A percentile compares a stretch with the other conserved stretches of the same genome.
phyloP scores from a whole-genome alignment of 306 rosid species.

The Castanea sativa region DNA sequence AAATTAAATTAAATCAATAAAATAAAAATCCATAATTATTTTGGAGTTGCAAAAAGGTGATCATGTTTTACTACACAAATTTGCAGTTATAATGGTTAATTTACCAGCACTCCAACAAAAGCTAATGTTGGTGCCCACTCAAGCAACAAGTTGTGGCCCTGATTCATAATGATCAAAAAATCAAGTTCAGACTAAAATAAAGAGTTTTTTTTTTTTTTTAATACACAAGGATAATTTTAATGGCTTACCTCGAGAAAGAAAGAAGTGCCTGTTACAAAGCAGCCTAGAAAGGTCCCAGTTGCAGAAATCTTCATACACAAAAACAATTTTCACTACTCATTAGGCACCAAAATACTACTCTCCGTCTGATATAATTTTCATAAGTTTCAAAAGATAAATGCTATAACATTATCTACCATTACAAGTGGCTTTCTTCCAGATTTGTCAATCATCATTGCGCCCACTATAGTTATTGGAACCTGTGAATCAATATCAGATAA shows the following conservation, averaged over 20 bases:
- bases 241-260: slow-evolving; percentile 40
- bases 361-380: neutral
- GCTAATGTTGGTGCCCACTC: slow-evolving; percentile 33
- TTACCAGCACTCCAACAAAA: slow-evolving; percentile 40
- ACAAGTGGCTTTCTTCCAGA: slow-evolving; percentile 53
- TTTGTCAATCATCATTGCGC: slow-evolving; percentile 43
- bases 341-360: neutral
- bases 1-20: neutral
- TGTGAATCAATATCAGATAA: slow-evolving; percentile 12
- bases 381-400: neutral
- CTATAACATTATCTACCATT: slow-evolving; percentile 27
- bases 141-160: slow-evolving; percentile 27
- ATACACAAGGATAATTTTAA: neutral
- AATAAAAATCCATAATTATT: neutral
- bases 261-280: slow-evolving; percentile 45
- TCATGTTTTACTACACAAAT: neutral
- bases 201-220: neutral
- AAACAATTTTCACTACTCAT: neutral
- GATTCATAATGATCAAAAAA: slow-evolving; percentile 1
- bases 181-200: neutral
- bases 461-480: slow-evolving; percentile 47
- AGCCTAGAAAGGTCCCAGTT: slow-evolving; percentile 47
- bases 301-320: slow-evolving; percentile 48
- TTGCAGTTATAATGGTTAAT: neutral
- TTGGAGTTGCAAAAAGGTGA: neutral